These are phyloP conservation scores for Solanum lycopersicoides DNA, from an alignment of 257 asterid species.

Conservation along the genomic window DNA sequence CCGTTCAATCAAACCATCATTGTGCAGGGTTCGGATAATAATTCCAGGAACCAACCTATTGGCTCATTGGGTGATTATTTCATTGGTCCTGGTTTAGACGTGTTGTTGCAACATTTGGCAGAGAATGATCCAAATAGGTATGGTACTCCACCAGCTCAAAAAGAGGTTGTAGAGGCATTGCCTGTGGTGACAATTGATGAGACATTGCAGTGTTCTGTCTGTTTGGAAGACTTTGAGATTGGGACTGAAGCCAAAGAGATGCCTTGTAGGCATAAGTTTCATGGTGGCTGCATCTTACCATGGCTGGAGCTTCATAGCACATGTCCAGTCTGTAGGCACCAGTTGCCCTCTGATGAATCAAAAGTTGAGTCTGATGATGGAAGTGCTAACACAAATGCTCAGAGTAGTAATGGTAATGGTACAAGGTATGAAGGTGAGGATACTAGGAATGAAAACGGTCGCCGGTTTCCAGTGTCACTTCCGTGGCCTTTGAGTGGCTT, in stretches of 20 bases:
- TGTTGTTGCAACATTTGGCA: conserved; percentile 69
- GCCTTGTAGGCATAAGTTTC: conserved; percentile 88
- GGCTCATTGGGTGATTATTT: conserved; percentile 72
- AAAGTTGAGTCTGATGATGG: conserved; percentile 29
- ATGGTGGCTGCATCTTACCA: conserved; percentile 56
- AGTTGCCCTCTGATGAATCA: conserved; percentile 62
- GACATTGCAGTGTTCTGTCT: conserved; percentile 49
- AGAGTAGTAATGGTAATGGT: not conserved
- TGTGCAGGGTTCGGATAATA: conserved; percentile 29
- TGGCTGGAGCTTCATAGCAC: conserved; percentile 94
- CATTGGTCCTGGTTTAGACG: conserved; percentile 67
- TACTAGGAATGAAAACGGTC: conserved; percentile 27
- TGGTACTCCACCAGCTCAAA: conserved; percentile 78
- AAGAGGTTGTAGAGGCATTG: conserved; percentile 66
- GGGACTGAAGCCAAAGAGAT: conserved; percentile 60
- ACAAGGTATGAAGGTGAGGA: conserved; percentile 9
- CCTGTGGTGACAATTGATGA: conserved; percentile 40
- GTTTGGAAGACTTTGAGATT: conserved; percentile 76
- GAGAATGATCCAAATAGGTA: conserved; percentile 74
- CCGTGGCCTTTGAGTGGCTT: conserved; percentile 75
- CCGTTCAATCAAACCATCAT: conserved; percentile 61
- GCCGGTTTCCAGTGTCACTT: conserved; percentile 48
- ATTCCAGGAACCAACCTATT: conserved; percentile 30
- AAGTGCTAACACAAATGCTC: conserved; percentile 1
- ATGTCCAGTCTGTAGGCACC: conserved; percentile 75